Evolutionary conservation across 2,329 filamentous ascomycete genomes (phyloP).

Genomic region (Alternaria ventricosa): DNA sequence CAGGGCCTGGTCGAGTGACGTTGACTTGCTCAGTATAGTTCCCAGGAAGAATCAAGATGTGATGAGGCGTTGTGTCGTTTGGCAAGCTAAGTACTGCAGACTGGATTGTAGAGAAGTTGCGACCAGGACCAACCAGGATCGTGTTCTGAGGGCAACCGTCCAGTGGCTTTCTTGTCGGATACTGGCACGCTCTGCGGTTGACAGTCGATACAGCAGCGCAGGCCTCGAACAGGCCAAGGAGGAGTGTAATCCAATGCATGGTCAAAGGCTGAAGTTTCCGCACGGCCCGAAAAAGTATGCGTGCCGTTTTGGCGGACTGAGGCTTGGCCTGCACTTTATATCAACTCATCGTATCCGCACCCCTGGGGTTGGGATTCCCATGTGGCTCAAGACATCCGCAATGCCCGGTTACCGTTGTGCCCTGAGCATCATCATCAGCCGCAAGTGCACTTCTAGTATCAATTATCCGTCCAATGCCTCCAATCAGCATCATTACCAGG

Average conservation of each 20-base stretch:
- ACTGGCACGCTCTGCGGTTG: conserved; percentile 45
- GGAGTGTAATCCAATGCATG: conserved; percentile 19
- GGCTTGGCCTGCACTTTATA: conserved; percentile 1
- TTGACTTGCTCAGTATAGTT: conserved; percentile 71
- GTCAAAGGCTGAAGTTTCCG: background rate
- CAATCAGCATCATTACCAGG: conserved; percentile 1
- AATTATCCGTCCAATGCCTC: conserved; percentile 1
- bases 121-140: conserved; percentile 35
- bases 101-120: conserved; percentile 51
- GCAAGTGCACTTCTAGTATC: background rate
- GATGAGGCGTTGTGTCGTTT: conserved; percentile 54
- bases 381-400: background rate
- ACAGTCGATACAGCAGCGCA: conserved; percentile 23
- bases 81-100: conserved; percentile 57
- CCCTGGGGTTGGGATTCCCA: background rate
- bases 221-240: conserved; percentile 18
- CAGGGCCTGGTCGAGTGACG: conserved; percentile 65
- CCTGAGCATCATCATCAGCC: background rate
- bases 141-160: conserved; percentile 49
- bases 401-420: background rate
- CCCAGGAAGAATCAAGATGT: conserved; percentile 67
- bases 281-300: background rate
- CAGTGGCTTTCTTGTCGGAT: conserved; percentile 45
- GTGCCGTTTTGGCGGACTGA: background rate
- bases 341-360: background rate